phyloP scores from a whole-genome alignment of 2,329 filamentous ascomycete genomes.

The Exophiala oligosperma region DNA sequence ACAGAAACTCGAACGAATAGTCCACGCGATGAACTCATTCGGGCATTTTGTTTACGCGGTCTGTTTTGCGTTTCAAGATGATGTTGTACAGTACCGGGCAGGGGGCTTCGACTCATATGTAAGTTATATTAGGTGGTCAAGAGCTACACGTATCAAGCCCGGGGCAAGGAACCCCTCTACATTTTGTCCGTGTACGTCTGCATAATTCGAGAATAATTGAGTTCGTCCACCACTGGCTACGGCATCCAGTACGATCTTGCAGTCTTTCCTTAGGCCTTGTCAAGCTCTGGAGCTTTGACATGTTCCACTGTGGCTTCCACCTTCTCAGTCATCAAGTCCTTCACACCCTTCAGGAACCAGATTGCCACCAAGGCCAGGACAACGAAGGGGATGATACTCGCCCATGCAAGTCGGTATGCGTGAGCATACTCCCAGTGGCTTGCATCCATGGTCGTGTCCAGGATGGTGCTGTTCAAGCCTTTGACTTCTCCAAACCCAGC shows the following conservation, averaged over 20 bases:
- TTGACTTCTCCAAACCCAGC: conserved; percentile 33
- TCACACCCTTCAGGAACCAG: conserved; percentile 48
- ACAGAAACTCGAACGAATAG: too few species aligned
- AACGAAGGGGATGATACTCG: conserved; percentile 53
- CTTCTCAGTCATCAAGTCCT: conserved; percentile 55
- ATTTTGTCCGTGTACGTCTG: too few species aligned
- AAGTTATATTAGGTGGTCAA: too few species aligned
- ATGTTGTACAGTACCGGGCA: too few species aligned
- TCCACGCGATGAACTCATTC: too few species aligned
- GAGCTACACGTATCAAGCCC: too few species aligned
- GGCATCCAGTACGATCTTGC: neutral
- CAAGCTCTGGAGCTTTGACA: neutral
- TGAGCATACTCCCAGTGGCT: conserved; percentile 49
- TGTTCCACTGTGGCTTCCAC: conserved; percentile 54
- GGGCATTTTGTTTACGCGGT: too few species aligned
- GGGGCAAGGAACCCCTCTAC: too few species aligned
- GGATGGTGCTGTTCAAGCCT: conserved; percentile 41
- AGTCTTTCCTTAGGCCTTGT: neutral
- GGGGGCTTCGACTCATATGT: too few species aligned
- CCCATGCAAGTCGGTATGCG: conserved; percentile 53
- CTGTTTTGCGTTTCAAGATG: too few species aligned
- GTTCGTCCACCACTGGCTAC: too few species aligned
- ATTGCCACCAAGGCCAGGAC: conserved; percentile 49
- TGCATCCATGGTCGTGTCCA: conserved; percentile 41
- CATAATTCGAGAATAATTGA: too few species aligned